A percentile compares a stretch with the other conserved stretches of the same genome.
phyloP scores from a whole-genome alignment of 306 rosid species.

The Vachellia pachyceras region DNA sequence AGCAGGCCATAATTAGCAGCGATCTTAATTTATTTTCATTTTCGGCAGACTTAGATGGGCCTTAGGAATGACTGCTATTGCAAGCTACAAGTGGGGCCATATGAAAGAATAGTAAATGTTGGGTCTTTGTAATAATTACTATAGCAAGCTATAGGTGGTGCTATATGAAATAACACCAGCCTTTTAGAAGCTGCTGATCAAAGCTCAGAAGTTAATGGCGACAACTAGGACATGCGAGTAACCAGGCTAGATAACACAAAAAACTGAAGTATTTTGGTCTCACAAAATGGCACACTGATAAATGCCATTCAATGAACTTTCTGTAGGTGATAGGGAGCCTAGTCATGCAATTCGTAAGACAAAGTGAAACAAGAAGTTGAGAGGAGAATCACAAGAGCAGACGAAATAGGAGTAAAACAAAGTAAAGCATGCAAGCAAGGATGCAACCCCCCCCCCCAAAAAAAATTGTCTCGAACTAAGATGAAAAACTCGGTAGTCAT shows the following conservation, averaged over 20 bases:
- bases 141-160: not conserved
- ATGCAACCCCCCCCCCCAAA: not conserved
- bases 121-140: not conserved
- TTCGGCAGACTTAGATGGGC: not conserved
- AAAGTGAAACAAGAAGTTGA: conserved; percentile 8
- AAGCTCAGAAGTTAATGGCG: not conserved
- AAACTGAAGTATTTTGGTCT: not conserved
- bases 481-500: conserved; percentile 1
- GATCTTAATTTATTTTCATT: conserved; percentile 5
- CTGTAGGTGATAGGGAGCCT: conserved; percentile 1
- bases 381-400: conserved; percentile 19
- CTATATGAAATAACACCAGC: not conserved
- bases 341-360: conserved; percentile 1
- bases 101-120: too few species aligned
- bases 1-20: conserved; percentile 1
- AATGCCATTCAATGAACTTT: conserved; percentile 19
- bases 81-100: too few species aligned
- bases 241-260: conserved; percentile 5
- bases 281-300: not conserved
- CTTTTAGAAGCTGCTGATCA: not conserved
- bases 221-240: not conserved
- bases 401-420: conserved; percentile 7
- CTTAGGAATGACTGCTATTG: not conserved
- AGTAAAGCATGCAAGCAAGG: not conserved
- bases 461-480: not conserved